Base-by-base conservation (phyloP, 192 early-diverging fungal genomes). In the Backusella macrospora region DNA sequence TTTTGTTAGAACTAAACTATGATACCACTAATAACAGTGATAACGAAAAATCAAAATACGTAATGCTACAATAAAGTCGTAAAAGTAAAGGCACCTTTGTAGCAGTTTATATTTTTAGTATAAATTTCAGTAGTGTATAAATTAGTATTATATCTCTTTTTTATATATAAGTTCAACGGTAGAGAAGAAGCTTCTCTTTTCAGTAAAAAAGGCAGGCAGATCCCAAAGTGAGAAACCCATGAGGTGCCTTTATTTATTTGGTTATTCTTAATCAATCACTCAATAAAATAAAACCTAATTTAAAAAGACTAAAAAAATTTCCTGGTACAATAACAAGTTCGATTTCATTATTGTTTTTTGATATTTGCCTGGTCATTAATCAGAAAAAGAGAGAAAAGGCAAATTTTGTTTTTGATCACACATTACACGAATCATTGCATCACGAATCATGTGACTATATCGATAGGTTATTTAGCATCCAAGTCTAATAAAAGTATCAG, bases 221-320 rank as follows among this genome's bases (percentile, higher is more conserved):
- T 88, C 88, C 79, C 89, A 90, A 3, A 92, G 65, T 0, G 90
- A 88, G 5, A 86, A 78, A 5, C 91, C 91, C 83, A 47, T 43
- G 21, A 18, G 4, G 21, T 43, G 8, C 9, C 7, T 5, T 42
- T 9, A 21, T 16, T 18, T 42, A 34, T 34, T 34, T 34, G 29
- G 16, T 0, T 55, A 55, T 23, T 26, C 18, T 23, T 21, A 10
- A 7, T 21, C 12, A 23, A 21, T n/a, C 18, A 8, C 3, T 3
- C 12, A 55, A 13, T 55, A 23, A 55, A 26, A 55, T 1, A 9
- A 12, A 55, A 67, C 65, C 65, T 23, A 67, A 40, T 62, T 83
- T 78, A 65, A 89, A 84, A 72, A 81, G 83, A 0, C 86, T 86
- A 26, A 89, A 76, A 59, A 81, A 82, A 49, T 81, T 86, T 14